A percentile compares a stretch with the other conserved stretches of the same genome.
Conservation (phyloP, 1,284 basidiomycete species). For the Dichomitus squalens region DNA sequence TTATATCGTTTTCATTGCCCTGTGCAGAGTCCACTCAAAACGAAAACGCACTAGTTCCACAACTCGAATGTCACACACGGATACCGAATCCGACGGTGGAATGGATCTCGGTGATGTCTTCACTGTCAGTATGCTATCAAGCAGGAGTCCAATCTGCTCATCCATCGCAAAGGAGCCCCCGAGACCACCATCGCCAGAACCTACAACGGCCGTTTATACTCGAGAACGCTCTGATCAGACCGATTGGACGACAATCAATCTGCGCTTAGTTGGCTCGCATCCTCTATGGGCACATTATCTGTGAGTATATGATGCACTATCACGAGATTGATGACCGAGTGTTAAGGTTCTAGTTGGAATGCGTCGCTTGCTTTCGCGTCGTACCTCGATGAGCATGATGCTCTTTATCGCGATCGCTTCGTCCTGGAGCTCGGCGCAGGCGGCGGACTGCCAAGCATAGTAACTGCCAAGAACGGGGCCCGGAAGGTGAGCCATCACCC, state of each 20-base stretch:
- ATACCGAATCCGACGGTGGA: conserved; percentile 18
- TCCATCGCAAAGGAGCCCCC: conserved; percentile 37
- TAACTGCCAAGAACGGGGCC: conserved; percentile 72
- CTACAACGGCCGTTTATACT: conserved; percentile 51
- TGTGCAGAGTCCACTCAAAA: too few relatives aligned
- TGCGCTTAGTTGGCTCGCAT: conserved; percentile 84
- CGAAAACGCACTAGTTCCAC: too few relatives aligned
- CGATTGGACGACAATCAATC: conserved; percentile 53
- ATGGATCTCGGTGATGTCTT: conserved; percentile 39
- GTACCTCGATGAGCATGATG: conserved; percentile 64
- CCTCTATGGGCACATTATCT: conserved; percentile 92
- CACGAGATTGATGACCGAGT: background rate
- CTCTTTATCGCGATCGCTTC: conserved; percentile 44
- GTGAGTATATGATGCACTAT: conserved; percentile 45
- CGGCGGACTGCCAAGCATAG: conserved; percentile 84
- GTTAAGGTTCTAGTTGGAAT: conserved; percentile 68
- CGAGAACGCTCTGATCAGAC: conserved; percentile 32
- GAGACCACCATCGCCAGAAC: conserved; percentile 63
- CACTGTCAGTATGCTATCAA: conserved; percentile 34
- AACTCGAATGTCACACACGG: background rate
- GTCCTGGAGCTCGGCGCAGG: conserved; percentile 95
- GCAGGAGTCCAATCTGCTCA: conserved; percentile 20
- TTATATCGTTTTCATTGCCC: too few relatives aligned
- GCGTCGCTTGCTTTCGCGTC: conserved; percentile 77
- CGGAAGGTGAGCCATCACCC: conserved; percentile 42